Conservation (phyloP, 805 yeast species). For the Barnettozyma californica region DNA sequence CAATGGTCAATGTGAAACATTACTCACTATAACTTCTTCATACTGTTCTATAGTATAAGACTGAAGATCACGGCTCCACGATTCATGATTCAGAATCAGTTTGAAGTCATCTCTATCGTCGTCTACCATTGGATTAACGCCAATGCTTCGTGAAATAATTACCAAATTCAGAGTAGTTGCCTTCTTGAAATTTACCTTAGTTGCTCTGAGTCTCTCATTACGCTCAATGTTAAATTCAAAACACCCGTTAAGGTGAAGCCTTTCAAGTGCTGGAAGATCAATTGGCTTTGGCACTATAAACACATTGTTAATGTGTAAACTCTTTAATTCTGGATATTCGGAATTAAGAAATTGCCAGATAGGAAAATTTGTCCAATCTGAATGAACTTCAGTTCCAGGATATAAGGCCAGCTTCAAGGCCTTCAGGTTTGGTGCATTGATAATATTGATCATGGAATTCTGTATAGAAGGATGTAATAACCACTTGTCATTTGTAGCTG, state of each 20-base stretch:
- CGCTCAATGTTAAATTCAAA: background rate
- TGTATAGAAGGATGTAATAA: background rate
- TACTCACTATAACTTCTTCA: background rate
- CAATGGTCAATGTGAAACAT: too few relatives aligned
- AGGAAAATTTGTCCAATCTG: background rate
- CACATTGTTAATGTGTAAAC: background rate
- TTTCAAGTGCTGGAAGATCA: background rate
- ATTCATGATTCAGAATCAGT: background rate
- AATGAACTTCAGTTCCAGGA: background rate
- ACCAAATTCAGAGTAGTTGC: background rate
- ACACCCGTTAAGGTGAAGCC: background rate
- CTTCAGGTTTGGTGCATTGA: conserved; percentile 3
- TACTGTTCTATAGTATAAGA: background rate
- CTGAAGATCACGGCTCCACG: background rate
- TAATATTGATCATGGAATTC: background rate
- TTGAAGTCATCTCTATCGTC: background rate
- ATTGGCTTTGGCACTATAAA: background rate
- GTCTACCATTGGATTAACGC: background rate
- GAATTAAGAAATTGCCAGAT: background rate
- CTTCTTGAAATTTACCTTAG: background rate
- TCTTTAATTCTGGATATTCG: background rate
- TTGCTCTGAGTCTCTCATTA: background rate
- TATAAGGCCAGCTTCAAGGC: background rate
- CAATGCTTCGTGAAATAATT: background rate
- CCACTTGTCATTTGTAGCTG: background rate